Conservation (phyloP, 2,329 filamentous ascomycete genomes). For the Epichloe gansuensis region DNA sequence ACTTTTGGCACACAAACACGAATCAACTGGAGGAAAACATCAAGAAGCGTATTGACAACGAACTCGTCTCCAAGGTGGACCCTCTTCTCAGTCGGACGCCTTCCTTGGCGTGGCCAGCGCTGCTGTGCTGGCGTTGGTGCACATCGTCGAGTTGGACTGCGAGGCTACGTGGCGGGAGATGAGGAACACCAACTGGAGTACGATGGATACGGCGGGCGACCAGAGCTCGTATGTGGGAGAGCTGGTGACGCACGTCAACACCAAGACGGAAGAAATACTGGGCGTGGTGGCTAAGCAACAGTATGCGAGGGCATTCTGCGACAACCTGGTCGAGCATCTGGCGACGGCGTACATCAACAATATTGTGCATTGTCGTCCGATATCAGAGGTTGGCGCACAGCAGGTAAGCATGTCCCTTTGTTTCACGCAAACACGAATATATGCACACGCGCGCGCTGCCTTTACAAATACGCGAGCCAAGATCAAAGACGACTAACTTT, state of each 20-base stretch:
- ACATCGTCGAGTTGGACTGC: constrained; percentile 68
- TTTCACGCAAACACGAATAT: not conserved
- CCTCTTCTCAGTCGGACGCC: constrained; percentile 80
- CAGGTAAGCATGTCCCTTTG: constrained; percentile 42
- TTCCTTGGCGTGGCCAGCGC: constrained; percentile 93
- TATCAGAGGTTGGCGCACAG: constrained; percentile 89
- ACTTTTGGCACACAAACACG: constrained; percentile 92
- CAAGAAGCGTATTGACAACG: constrained; percentile 74
- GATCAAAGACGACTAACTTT: not conserved
- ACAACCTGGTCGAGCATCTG: constrained; percentile 86
- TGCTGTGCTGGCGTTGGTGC: constrained; percentile 71
- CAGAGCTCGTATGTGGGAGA: constrained; percentile 87
- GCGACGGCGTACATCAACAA: constrained; percentile 69
- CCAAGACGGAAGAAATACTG: constrained; percentile 62
- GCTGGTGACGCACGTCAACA: constrained; percentile 61
- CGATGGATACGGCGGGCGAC: constrained; percentile 84
- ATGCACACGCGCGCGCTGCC: not conserved
- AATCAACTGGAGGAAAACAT: constrained; percentile 92
- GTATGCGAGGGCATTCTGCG: constrained; percentile 87
- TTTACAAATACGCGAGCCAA: not conserved
- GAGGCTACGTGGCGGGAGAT: constrained; percentile 93
- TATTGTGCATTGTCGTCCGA: constrained; percentile 78
- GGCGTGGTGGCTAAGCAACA: constrained; percentile 75
- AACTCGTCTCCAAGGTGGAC: constrained; percentile 65
- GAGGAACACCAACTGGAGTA: constrained; percentile 90